Evolutionary conservation across 2,329 filamentous ascomycete genomes (phyloP).

Genomic region (Colletotrichum gloeosporioides): DNA sequence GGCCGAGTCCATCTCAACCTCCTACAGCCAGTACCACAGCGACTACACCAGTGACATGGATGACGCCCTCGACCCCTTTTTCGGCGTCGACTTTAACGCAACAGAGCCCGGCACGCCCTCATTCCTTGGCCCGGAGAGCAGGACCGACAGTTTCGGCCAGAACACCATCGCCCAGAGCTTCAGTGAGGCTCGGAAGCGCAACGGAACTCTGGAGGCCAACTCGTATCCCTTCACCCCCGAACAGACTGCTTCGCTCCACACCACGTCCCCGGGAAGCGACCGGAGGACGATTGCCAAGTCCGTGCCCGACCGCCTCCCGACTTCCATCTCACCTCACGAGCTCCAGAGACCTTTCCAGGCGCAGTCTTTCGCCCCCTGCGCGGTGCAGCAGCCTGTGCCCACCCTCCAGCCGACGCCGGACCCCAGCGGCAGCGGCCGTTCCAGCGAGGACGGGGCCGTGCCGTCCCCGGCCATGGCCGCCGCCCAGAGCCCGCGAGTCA

Average conservation of each 20-base stretch:
- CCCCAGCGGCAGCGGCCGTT: constrained; percentile 52
- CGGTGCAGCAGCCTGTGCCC: constrained; percentile 25
- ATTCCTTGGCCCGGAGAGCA: constrained; percentile 42
- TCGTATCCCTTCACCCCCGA: constrained; percentile 57
- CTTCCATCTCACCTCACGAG: constrained; percentile 47
- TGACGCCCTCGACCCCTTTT: constrained; percentile 55
- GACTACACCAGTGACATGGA: constrained; percentile 48
- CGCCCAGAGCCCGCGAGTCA: constrained; percentile 58
- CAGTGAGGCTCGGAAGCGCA: constrained; percentile 5
- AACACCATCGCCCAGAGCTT: background rate
- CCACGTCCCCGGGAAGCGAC: constrained; percentile 46
- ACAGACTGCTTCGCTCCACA: constrained; percentile 53
- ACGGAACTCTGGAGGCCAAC: constrained; percentile 25
- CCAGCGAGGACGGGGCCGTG: constrained; percentile 54
- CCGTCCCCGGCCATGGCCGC: constrained; percentile 46
- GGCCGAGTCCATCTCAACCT: constrained; percentile 52
- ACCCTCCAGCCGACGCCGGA: constrained; percentile 53
- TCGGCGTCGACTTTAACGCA: constrained; percentile 53
- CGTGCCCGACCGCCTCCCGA: constrained; percentile 28
- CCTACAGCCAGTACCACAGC: constrained; percentile 53
- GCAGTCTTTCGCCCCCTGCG: constrained; percentile 32
- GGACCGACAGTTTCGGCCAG: constrained; percentile 22
- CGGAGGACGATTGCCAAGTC: constrained; percentile 29
- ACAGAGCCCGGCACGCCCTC: constrained; percentile 45
- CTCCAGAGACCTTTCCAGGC: constrained; percentile 45